Conservation (phyloP, 2,329 filamentous ascomycete genomes). For the Mollisia scopiformis region DNA sequence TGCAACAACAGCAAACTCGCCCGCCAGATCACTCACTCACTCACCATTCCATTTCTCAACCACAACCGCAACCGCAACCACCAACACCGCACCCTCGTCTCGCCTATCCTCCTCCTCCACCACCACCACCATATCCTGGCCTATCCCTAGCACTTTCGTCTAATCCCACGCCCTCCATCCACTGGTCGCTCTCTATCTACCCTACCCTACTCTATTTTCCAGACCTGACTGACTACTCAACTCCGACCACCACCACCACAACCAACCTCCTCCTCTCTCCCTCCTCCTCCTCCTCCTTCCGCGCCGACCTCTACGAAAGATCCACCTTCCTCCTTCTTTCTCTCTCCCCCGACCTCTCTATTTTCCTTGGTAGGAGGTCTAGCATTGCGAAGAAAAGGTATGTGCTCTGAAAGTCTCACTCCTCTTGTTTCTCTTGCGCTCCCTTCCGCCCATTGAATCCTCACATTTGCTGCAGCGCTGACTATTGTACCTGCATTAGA, state of each 20-base stretch:
- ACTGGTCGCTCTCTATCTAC: not conserved
- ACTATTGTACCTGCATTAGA: constrained; percentile 41
- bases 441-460: constrained; percentile 29
- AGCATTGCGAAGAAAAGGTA: constrained; percentile 27
- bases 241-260: not conserved
- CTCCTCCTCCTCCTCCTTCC: not conserved
- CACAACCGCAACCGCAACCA: not conserved
- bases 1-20: not conserved
- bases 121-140: not conserved
- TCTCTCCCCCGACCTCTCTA: constrained; percentile 33
- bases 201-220: constrained; percentile 15
- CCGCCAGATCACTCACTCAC: not conserved
- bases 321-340: constrained; percentile 19
- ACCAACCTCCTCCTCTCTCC: constrained; percentile 8
- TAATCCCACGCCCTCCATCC: constrained; percentile 17
- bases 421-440: constrained; percentile 16
- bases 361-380: constrained; percentile 26
- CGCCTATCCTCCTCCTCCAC: too few species aligned
- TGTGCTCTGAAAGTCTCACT: constrained; percentile 31
- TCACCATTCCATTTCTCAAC: not conserved
- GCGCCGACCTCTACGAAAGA: not conserved
- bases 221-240: constrained; percentile 27
- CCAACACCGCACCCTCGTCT: constrained; percentile 10
- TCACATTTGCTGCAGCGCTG: constrained; percentile 35
- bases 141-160: constrained; percentile 2